Evolutionary conservation across 306 rosid species (phyloP).

Genomic region (Pyrus communis): DNA sequence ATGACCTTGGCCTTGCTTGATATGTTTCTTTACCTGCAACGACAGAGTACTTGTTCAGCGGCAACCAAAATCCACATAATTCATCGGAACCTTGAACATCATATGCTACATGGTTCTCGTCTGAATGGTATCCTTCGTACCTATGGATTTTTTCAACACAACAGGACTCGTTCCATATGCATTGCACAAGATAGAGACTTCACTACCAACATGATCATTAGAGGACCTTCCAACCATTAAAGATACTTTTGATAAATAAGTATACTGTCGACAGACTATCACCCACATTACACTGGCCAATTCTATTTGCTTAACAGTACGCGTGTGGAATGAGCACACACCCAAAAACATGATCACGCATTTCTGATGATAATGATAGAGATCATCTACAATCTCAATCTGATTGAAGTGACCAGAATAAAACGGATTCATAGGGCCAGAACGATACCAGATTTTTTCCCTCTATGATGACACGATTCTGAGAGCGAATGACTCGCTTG

Average conservation of each 20-base stretch:
- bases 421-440: not conserved
- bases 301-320: not conserved
- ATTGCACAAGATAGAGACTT: not conserved
- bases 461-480: slow-evolving; percentile 88
- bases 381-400: not conserved
- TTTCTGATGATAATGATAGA: not conserved
- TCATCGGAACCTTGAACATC: not conserved
- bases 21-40: slow-evolving; percentile 79
- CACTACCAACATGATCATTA: not conserved
- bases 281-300: not conserved
- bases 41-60: not conserved
- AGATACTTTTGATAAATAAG: not conserved
- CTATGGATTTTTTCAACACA: not conserved
- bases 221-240: not conserved
- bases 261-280: not conserved
- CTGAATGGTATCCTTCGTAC: not conserved
- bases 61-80: not conserved
- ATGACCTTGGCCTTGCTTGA: slow-evolving; percentile 93
- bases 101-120: not conserved
- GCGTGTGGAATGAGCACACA: not conserved
- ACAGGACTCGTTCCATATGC: not conserved
- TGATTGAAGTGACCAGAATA: not conserved
- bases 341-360: not conserved
- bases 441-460: slow-evolving; percentile 79
- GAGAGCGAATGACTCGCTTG: slow-evolving; percentile 83